Conservation (phyloP, 345 rosid genomes). For the Heritiera fomes region DNA sequence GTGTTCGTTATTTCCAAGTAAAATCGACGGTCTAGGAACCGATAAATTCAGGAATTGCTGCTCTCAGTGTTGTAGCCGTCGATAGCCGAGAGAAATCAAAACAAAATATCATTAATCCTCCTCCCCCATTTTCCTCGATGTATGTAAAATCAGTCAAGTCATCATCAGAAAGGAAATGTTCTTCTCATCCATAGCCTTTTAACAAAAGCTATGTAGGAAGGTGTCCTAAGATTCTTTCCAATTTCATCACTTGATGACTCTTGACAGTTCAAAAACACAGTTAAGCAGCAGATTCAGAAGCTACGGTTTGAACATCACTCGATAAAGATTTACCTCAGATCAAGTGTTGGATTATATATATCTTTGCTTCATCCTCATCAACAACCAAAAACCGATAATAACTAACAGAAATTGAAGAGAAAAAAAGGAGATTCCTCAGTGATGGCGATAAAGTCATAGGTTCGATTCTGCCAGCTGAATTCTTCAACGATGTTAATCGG, state of each 20-base stretch:
- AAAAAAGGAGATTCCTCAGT: constrained; percentile 45
- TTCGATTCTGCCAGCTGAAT: constrained; percentile 70
- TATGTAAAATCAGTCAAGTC: constrained; percentile 3
- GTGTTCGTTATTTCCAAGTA: too few species aligned
- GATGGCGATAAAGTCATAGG: constrained; percentile 44
- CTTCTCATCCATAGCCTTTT: constrained; percentile 56
- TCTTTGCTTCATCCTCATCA: constrained; percentile 54
- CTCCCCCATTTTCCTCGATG: too few species aligned
- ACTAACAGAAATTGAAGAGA: too few species aligned
- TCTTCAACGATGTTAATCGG: constrained; percentile 48
- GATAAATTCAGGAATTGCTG: too few species aligned
- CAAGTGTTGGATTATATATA: constrained; percentile 62
- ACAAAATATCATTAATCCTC: too few species aligned
- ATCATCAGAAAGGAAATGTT: constrained; percentile 54
- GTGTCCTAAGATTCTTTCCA: constrained; percentile 63
- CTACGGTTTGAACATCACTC: constrained; percentile 35
- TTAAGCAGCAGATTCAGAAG: constrained; percentile 50
- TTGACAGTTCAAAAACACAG: too few species aligned
- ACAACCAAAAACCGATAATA: background rate
- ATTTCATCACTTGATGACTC: constrained; percentile 44
- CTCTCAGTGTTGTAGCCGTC: too few species aligned
- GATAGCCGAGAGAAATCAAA: too few species aligned
- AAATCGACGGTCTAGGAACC: too few species aligned
- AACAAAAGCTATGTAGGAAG: constrained; percentile 51
- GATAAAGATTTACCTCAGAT: constrained; percentile 45